Conservation (phyloP, 805 yeast species). For the Zygotorulaspora chibaensis region DNA sequence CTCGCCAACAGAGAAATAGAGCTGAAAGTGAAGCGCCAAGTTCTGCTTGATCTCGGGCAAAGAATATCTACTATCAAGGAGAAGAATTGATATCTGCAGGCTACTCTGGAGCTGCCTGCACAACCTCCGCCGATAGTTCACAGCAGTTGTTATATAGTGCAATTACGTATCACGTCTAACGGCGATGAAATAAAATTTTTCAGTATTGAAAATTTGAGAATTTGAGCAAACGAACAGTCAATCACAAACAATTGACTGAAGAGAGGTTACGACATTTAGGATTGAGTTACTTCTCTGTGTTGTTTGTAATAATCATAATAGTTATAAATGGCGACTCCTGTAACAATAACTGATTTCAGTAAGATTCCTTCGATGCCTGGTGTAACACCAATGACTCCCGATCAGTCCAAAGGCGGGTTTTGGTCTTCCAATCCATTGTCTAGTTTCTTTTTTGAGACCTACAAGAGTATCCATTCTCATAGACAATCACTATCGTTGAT, state of each 20-base stretch:
- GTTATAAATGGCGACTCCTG: slow-evolving; percentile 35
- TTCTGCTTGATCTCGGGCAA: slow-evolving; percentile 9
- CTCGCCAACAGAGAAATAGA: slow-evolving; percentile 25
- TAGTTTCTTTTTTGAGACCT: slow-evolving; percentile 71
- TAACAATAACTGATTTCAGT: slow-evolving; percentile 56
- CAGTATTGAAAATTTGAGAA: not conserved
- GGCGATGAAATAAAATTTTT: not conserved
- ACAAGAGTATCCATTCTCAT: slow-evolving; percentile 67
- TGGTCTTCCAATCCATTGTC: slow-evolving; percentile 84
- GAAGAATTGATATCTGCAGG: not conserved
- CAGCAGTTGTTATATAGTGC: not conserved
- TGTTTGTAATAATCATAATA: not conserved
- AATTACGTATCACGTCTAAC: not conserved
- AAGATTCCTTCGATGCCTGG: slow-evolving; percentile 60
- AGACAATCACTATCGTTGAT: slow-evolving; percentile 75
- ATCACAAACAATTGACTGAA: not conserved
- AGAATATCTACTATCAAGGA: not conserved
- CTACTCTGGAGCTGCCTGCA: too few species aligned
- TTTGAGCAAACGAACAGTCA: not conserved
- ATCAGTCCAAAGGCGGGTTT: slow-evolving; percentile 46
- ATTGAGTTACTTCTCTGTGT: not conserved
- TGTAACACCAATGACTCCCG: slow-evolving; percentile 49
- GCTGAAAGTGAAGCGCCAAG: slow-evolving; percentile 22
- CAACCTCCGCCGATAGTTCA: too few species aligned
- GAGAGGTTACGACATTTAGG: not conserved